Percentiles rank a stretch among this genome's conserved stretches.
Evolutionary conservation across 2,329 filamentous ascomycete genomes (phyloP).

Genomic region (Aspergillus sclerotialis): DNA sequence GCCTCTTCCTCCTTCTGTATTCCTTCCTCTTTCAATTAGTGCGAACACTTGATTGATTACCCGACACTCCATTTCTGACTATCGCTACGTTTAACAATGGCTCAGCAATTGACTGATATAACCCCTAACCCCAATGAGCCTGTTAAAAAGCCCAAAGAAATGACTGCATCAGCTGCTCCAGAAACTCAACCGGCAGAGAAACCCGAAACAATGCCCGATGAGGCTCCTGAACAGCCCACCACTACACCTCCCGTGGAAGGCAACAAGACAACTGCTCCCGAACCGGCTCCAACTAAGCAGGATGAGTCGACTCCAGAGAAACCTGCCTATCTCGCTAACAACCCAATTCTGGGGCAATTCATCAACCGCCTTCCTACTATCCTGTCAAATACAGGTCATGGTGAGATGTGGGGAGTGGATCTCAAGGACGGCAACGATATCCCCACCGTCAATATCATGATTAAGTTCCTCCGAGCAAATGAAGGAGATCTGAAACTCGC

Average conservation of each 20-base stretch:
- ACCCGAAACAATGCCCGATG: no score
- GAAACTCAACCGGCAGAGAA: no score
- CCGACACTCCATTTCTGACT: no score
- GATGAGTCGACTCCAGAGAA: conserved; percentile 19
- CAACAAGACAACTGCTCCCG: conserved; percentile 9
- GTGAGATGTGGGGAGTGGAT: conserved; percentile 81
- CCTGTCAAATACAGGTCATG: conserved; percentile 51
- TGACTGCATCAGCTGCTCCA: no score
- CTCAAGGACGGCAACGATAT: conserved; percentile 53
- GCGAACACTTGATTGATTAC: no score
- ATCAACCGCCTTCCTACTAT: conserved; percentile 54
- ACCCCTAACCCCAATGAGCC: no score
- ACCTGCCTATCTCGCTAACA: conserved; percentile 31
- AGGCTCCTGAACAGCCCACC: conserved; percentile 2
- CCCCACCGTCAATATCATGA: conserved; percentile 74
- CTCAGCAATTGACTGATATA: no score
- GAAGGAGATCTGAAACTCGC: conserved; percentile 66
- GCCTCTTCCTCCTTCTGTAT: no score
- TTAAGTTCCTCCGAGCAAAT: conserved; percentile 92
- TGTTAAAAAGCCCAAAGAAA: no score
- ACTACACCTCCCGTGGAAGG: conserved; percentile 4
- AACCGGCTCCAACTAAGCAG: conserved; percentile 7
- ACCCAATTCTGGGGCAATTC: conserved; percentile 47
- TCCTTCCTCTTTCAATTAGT: no score
- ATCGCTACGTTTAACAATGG: no score